Base-by-base conservation (phyloP, 495 filamentous ascomycete species). In the Sphaerosporella brunnea region DNA sequence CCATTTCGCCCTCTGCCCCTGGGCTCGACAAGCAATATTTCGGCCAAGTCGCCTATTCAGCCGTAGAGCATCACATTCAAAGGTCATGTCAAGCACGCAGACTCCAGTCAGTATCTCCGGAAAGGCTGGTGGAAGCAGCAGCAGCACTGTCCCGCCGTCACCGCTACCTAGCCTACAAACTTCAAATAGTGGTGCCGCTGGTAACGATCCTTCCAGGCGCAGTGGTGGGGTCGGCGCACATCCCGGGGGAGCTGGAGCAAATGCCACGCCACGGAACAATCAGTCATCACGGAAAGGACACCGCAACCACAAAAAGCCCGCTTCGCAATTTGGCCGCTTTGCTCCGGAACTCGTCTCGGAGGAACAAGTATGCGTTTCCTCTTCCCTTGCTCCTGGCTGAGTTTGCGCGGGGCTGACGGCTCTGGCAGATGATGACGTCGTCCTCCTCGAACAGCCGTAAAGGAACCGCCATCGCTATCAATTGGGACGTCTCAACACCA, bases 381-480 rank as follows among this genome's bases (percentile, higher is more conserved):
- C 51, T 38, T 45, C n/a, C 37, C 26, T 50, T 24, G 49, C 44
- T n/a, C n/a, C n/a, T n/a, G n/a, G n/a, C n/a, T n/a, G n/a, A n/a
- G n/a, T n/a, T n/a, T 37, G 47, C 39, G 9, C 15, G 21, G 32
- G 39, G 49, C 44, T 40, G 46, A 23, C 5, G 26, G 21, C 8
- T 34, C 15, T 8, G 19, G 9, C 23, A 46, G 43, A n/a, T 77
- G 65, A 80, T 80, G 60, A 82, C 93, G 72, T 77, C 77, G 64
- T 86, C 86, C 58, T 69, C 80, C 34, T 84, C 70, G 51, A 85
- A 80, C 60, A 80, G 87, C 26, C 81, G 88, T 51, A 92, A 88
- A 51, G 90, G 94, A 55, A 94, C 84, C 32, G 92, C 84, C 55
- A 96, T 97, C 59, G 95, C 90, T 15, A 82, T 97, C 76, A 92